Base-by-base conservation (phyloP, 2,329 filamentous ascomycete species). In the Rhexocercosporidium sp. region DNA sequence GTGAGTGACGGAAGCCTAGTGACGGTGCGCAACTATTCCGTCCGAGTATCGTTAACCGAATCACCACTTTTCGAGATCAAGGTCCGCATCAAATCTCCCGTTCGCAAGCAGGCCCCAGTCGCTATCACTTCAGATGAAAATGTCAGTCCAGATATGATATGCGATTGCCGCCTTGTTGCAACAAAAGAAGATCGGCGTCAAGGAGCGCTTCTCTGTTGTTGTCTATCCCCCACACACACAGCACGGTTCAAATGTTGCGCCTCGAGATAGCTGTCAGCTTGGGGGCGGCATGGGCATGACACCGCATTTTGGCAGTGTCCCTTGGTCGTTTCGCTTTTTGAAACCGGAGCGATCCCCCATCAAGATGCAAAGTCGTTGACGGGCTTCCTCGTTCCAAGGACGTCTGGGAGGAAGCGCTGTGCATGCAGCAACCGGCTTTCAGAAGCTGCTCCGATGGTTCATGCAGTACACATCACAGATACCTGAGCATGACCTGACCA, bases 401-500 rank as follows among this genome's bases (percentile, higher is more conserved):
- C 39, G 22, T 31, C 39, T 31, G 18, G 14, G 2, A 60, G 46
- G 34, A 64, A 64, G 60, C 37, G 47, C 60, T 64, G 61, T 60
- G 60, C 59, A 63, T 63, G 59, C 65, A 59, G n/a, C 11, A 11
- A 47, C 27, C 64, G 59, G 11, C 18, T 9, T 56, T 34, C 18
- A 59, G 56, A 44, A 34, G 61, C 29, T 67, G 47, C 37, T 56
- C 60, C 44, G 65, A 54, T 61, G 18, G 34, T 18, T 59, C 46
- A 63, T 67, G 60, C 65, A 67, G 54, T 64, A 57, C 46, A 46
- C 54, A 67, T 67, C 65, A 67, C 60, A 64, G 7, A 25, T 57
- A 3, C 16, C 18, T 3, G 47, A 46, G 16, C 49, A 7, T 47
- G 39, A 41, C 54, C 34, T 25, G 53, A 39, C 12, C 53, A 3